Conservation (phyloP, 768 basidiomycete genomes). For the Amanita phalloides region DNA sequence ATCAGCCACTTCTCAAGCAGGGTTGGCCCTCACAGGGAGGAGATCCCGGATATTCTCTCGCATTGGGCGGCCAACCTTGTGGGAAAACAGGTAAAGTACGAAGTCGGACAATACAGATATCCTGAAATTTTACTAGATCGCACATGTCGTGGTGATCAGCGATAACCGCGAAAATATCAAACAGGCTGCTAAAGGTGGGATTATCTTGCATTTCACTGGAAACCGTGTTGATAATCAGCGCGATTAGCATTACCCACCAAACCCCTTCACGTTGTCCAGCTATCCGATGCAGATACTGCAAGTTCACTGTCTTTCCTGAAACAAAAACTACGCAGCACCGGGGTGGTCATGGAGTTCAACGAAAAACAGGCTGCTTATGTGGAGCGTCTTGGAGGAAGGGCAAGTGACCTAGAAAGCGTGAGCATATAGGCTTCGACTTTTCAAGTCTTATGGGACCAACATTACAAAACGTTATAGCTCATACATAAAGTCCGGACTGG, state of each 20-base stretch:
- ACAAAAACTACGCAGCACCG: conserved; percentile 59
- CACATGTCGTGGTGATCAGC: conserved; percentile 85
- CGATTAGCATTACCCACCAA: conserved; percentile 69
- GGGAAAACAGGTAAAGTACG: conserved; percentile 56
- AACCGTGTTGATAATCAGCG: not conserved
- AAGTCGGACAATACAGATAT: not conserved
- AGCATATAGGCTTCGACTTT: conserved; percentile 15
- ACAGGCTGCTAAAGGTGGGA: conserved; percentile 65
- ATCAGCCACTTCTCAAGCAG: conserved; percentile 69
- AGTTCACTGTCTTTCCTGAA: conserved; percentile 77
- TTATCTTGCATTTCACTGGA: not conserved
- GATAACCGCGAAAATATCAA: conserved; percentile 87
- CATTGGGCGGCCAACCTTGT: conserved; percentile 80
- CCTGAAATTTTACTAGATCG: conserved; percentile 38
- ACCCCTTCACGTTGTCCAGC: conserved; percentile 65
- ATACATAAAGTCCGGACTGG: conserved; percentile 80
- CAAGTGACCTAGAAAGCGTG: conserved; percentile 81
- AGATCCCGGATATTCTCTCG: conserved; percentile 62
- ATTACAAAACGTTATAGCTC: conserved; percentile 33
- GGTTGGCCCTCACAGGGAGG: conserved; percentile 48
- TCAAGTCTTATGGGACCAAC: not conserved
- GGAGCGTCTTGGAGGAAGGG: conserved; percentile 77
- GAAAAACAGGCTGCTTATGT: conserved; percentile 46
- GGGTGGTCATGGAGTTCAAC: conserved; percentile 42
- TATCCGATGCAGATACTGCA: conserved; percentile 77